A percentile compares a stretch with the other conserved stretches of the same genome.
Conservation (phyloP, 805 yeast genomes). For the Ogataea nitratoaversa region DNA sequence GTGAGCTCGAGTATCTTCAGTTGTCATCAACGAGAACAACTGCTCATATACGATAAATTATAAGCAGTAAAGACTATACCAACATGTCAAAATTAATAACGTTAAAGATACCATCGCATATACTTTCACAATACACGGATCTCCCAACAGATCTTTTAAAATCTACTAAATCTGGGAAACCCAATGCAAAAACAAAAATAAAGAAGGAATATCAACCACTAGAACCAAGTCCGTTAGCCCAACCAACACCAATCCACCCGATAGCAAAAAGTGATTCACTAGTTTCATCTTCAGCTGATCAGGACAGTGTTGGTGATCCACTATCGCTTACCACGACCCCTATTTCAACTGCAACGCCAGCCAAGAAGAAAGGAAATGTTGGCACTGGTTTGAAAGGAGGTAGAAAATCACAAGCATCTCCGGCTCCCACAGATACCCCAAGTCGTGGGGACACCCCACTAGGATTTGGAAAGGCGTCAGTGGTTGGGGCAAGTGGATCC, state of each 20-base stretch:
- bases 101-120: constrained; percentile 9
- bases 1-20: no score
- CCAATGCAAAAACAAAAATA: constrained; percentile 1
- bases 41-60: no score
- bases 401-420: constrained; percentile 11
- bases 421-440: constrained; percentile 14
- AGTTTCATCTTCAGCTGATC: constrained; percentile 7
- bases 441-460: constrained; percentile 8
- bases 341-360: constrained; percentile 1
- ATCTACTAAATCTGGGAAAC: background rate
- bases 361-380: constrained; percentile 1
- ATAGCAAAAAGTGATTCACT: background rate
- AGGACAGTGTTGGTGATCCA: constrained; percentile 4
- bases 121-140: constrained; percentile 15
- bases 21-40: no score
- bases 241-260: constrained; percentile 8
- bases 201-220: constrained; percentile 12
- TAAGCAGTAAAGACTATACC: no score
- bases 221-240: constrained; percentile 10
- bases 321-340: constrained; percentile 1
- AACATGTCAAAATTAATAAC: constrained; percentile 14
- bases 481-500: background rate
- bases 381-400: background rate
- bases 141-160: constrained; percentile 8
- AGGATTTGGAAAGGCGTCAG: background rate